A percentile compares a stretch with the other conserved stretches of the same genome.
Conservation (phyloP, 352 stramenopile genomes). For the Globisporangium heterothallicum region DNA sequence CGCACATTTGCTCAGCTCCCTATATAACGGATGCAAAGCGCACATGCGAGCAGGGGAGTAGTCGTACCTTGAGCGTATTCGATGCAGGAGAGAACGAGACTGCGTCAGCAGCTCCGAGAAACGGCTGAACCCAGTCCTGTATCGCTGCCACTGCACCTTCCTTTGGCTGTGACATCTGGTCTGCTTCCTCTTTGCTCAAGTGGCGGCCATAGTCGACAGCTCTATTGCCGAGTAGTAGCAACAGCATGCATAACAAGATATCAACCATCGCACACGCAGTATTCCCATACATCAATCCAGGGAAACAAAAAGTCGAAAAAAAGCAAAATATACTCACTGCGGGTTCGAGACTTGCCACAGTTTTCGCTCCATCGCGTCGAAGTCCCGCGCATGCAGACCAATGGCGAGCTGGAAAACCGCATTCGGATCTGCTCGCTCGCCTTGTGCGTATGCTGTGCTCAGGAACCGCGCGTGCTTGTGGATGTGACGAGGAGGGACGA, state of each 20-base stretch:
- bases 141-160: constrained; percentile 41
- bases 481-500: not conserved
- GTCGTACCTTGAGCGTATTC: constrained; percentile 28
- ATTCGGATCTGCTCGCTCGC: constrained; percentile 27
- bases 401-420: constrained; percentile 47
- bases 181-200: constrained; percentile 31
- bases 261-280: not conserved
- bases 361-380: constrained; percentile 36
- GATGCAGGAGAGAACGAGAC: constrained; percentile 32
- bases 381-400: constrained; percentile 43
- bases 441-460: constrained; percentile 27
- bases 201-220: constrained; percentile 46
- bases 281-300: not conserved
- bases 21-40: not conserved
- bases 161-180: constrained; percentile 37
- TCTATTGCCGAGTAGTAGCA: constrained; percentile 29
- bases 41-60: not conserved
- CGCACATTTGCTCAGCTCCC: too few relatives aligned
- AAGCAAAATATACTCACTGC: constrained; percentile 24
- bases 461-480: constrained; percentile 8
- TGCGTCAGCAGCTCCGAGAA: constrained; percentile 4
- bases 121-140: constrained; percentile 37
- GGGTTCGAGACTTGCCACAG: constrained; percentile 57
- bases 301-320: too few relatives aligned
- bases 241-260: not conserved